These are phyloP conservation scores for Raddia guianensis DNA, from an alignment of 176 grass and related monocot genomes.

Conservation along the genomic window DNA sequence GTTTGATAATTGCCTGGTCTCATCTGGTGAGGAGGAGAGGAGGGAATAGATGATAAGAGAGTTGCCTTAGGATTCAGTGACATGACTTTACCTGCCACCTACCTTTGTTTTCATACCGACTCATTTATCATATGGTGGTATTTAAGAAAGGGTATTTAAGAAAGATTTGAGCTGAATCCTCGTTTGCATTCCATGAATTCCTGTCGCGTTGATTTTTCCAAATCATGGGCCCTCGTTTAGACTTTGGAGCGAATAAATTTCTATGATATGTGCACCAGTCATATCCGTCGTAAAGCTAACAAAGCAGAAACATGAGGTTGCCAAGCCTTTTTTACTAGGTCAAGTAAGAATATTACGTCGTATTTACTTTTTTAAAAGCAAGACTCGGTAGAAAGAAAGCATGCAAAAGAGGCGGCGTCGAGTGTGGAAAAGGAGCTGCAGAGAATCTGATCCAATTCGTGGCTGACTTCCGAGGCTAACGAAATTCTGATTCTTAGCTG, in stretches of 20 bases:
- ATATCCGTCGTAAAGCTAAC: background rate
- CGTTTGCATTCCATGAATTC: background rate
- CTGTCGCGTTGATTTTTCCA: background rate
- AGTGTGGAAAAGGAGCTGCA: background rate
- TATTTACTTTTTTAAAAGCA: background rate
- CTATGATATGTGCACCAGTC: background rate
- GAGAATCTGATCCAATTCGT: slow-evolving; percentile 7
- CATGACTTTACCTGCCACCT: background rate
- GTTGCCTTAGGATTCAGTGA: background rate
- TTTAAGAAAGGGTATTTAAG: background rate
- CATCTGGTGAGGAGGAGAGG: background rate
- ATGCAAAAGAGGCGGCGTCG: background rate
- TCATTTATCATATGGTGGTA: background rate
- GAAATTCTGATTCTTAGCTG: no score
- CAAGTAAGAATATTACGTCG: no score
- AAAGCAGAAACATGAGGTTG: background rate
- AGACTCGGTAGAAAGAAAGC: background rate
- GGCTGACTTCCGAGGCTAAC: slow-evolving; percentile 1
- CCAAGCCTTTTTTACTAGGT: background rate
- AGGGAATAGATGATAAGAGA: slow-evolving; percentile 1
- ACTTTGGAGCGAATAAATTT: background rate
- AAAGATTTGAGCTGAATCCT: background rate
- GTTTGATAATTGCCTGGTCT: slow-evolving; percentile 25
- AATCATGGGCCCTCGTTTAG: background rate
- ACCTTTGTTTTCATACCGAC: background rate